phyloP scores from a whole-genome alignment of 2,329 filamentous ascomycete species.

The Talaromyces sp. region DNA sequence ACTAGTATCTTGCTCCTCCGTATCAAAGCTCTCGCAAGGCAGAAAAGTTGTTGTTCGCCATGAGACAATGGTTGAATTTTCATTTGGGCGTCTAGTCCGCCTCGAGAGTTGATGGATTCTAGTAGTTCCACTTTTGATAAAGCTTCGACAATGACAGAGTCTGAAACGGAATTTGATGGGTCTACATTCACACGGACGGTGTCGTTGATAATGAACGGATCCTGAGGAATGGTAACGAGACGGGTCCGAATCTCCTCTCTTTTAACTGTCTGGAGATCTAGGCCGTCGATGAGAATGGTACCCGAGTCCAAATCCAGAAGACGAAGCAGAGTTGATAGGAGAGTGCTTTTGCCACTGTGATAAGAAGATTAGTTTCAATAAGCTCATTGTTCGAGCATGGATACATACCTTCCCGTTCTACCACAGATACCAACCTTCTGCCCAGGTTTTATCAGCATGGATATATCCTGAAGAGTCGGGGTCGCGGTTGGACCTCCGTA shows the following conservation, averaged over 20 bases:
- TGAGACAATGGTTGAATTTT: conserved; percentile 53
- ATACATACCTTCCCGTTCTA: conserved; percentile 72
- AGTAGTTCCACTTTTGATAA: conserved; percentile 38
- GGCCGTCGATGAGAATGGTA: conserved; percentile 65
- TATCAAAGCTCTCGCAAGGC: conserved; percentile 68
- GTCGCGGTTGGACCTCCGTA: conserved; percentile 33
- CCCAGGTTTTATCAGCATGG: conserved; percentile 56
- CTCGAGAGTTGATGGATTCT: conserved; percentile 35
- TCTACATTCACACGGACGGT: conserved; percentile 66
- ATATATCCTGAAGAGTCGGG: conserved; percentile 45
- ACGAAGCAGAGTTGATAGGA: conserved; percentile 69
- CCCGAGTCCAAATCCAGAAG: conserved; percentile 68
- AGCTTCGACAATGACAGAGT: conserved; percentile 35
- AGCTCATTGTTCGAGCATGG: not conserved
- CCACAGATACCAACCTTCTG: conserved; percentile 74
- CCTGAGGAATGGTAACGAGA: conserved; percentile 76
- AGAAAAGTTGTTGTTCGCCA: conserved; percentile 72
- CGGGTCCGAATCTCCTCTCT: conserved; percentile 68
- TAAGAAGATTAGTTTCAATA: not conserved
- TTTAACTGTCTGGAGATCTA: conserved; percentile 69
- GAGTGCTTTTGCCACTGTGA: conserved; percentile 54
- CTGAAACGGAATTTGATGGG: conserved; percentile 30
- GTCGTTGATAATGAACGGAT: conserved; percentile 77
- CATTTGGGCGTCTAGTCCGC: conserved; percentile 42
- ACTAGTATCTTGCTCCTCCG: conserved; percentile 69